Base-by-base conservation (phyloP, 345 rosid species). In the Sonneratia caseolaris region DNA sequence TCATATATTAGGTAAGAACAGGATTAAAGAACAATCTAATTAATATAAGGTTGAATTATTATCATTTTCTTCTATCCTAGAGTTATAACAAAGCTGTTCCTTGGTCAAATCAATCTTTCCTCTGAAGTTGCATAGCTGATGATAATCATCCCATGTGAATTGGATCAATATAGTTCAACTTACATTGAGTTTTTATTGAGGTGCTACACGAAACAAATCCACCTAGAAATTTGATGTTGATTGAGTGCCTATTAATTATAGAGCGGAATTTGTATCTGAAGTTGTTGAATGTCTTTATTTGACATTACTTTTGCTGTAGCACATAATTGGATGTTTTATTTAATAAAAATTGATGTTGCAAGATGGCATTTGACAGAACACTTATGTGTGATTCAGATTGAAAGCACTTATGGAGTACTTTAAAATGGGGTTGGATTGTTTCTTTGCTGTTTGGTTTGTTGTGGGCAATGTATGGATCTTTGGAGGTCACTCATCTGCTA, bases 381-480 rank as follows among this genome's bases (percentile, higher is more conserved):
- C 70, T 27, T 21, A 35, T 79, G 71, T 77, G 56, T 72, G 38
- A 40, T 61, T 69, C 88, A 95, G 97, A 72, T 73, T 92, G 74
- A 95, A 95, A 82, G 93, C 81, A 12, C 75, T 95, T 24, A 80
- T 92, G 80, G 99, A 95, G 57, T 90, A 95, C 83, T 92, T 89
- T 81, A 95, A 95, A 79, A 92, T 95, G 98, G 94, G 82, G 61
- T 78, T 95, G 84, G 99, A 95, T 84, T 95, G 99, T 83, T 95
- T 95, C 82, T 95, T 95, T 80, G 99, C 98, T 13, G 89, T 92
- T 73, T 95, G 98, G 99, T 95, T 95, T 81, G 97, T 95, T 78
- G 97, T 95, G 72, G 99, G 99, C 79, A 95, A 95, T 69, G 97
- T 95, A 19, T 95, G 98, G 99, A 88, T 90, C 74, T 95, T 95